A percentile compares a stretch with the other conserved stretches of the same genome.
phyloP scores from a whole-genome alignment of 768 basidiomycete genomes.

The Boletus subcaerulescens region DNA sequence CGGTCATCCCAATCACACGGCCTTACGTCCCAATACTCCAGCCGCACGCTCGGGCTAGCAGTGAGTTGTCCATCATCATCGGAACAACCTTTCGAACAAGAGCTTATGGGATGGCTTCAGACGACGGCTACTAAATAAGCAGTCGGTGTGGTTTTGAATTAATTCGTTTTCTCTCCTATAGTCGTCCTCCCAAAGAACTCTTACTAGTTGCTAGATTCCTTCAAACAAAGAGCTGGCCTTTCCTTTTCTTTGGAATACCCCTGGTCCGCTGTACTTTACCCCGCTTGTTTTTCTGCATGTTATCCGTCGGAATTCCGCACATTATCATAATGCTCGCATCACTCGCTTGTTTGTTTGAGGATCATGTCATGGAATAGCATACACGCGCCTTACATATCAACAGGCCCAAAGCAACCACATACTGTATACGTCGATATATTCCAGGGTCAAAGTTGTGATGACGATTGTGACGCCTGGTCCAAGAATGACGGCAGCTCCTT shows the following conservation, averaged over 20 bases:
- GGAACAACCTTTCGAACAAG: conserved; percentile 33
- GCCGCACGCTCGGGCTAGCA: conserved; percentile 69
- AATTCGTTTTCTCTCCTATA: conserved; percentile 1
- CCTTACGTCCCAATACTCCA: conserved; percentile 71
- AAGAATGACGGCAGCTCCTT: conserved; percentile 28
- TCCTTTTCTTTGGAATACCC: conserved; percentile 34
- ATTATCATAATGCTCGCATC: conserved; percentile 39
- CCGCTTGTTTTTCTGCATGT: conserved; percentile 32
- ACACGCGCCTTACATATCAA: background rate
- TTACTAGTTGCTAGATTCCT: conserved; percentile 28
- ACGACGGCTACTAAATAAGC: conserved; percentile 34
- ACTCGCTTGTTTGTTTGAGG: conserved; percentile 18
- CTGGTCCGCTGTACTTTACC: conserved; percentile 43
- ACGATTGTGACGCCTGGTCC: conserved; percentile 6
- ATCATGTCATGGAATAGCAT: conserved; percentile 5
- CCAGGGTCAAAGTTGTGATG: background rate
- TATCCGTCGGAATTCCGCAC: conserved; percentile 36
- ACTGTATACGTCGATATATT: background rate
- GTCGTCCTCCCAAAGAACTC: conserved; percentile 14
- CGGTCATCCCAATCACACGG: conserved; percentile 67
- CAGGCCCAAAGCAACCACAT: background rate
- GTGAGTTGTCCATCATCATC: conserved; percentile 47
- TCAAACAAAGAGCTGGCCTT: conserved; percentile 38
- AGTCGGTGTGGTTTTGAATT: conserved; percentile 12
- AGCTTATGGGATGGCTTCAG: conserved; percentile 38